Evolutionary conservation across 139 green algal genomes (phyloP), one percentile per base, ranked within the genome.

Genomic region (Tetratostichococcus sp.): DNA sequence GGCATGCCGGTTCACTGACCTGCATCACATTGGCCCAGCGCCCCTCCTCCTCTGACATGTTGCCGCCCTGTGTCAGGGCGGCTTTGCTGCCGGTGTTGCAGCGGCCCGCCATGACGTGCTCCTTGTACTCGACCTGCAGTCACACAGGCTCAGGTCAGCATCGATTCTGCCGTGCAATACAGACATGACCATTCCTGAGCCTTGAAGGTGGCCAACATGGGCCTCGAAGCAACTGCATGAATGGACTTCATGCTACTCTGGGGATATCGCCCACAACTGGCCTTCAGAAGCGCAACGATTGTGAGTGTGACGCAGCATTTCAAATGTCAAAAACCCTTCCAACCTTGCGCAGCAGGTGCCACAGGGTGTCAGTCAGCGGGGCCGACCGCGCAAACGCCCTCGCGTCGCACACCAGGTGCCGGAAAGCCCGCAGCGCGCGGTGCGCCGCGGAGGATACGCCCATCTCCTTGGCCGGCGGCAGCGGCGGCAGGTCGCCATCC

Each of bases 1-100:
- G n/a, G n/a, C n/a, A n/a, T n/a, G n/a, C n/a, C n/a, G n/a, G n/a
- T n/a, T n/a, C n/a, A n/a, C n/a, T n/a, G n/a, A 22, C 71, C 30
- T 62, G 50, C 50, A 62, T 25, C 50, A 62, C 50, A 26, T 62
- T 62, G 50, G 17, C 50, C 50, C 50, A 62, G 50, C 50, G 50
- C 14, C 17, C 19, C 50, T 62, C 50, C 50, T 62, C 50, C 50
- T 62, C 50, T 2, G 50, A 26, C 50, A 22, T 8, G 8, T 62
- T 8, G 50, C 50, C 50, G 17, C 17, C 50, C 50, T 25, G 19
- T 4, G 14, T 4, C 19, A 17, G 11, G 2, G 50, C 50, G 50
- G 17, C 80, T 16, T 86, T 68, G 73, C 74, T 72, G 30, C 35
- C 58, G 70, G 70, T 75, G 66, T 71, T 72, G 73, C 66, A 75